Conservation (phyloP, 345 rosid species). For the Hevea brasiliensis region DNA sequence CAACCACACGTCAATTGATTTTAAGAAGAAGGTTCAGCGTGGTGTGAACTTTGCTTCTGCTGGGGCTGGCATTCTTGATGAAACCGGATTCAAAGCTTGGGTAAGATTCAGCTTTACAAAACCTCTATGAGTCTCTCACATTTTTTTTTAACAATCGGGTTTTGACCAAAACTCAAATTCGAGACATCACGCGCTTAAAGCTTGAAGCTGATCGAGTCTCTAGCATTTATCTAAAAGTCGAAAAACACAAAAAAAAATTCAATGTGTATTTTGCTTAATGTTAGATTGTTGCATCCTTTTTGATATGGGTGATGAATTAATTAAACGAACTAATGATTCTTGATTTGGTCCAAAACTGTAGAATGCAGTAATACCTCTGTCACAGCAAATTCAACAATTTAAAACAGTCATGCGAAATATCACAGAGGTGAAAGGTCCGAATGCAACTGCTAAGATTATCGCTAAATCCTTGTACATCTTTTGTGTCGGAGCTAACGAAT, state of each 20-base stretch:
- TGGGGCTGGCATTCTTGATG: not conserved
- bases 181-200: no score
- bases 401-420: slow-evolving; percentile 3
- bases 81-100: slow-evolving; percentile 1
- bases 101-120: not conserved
- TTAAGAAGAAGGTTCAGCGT: slow-evolving; percentile 8
- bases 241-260: no score
- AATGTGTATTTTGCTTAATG: no score
- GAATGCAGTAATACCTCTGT: not conserved
- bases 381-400: not conserved
- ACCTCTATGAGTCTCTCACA: no score
- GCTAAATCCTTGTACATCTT: not conserved
- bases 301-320: not conserved
- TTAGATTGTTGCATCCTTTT: no score
- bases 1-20: not conserved
- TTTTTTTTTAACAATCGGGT: no score
- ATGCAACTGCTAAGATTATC: not conserved
- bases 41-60: slow-evolving; percentile 17
- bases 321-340: not conserved
- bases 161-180: no score
- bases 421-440: not conserved
- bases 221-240: no score
- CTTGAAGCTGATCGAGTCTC: no score
- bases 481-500: slow-evolving; percentile 10
- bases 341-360: not conserved